These are phyloP conservation scores for Cryptosporidium muris DNA, from an alignment of 169 alveolate species.

Conservation along the genomic window DNA sequence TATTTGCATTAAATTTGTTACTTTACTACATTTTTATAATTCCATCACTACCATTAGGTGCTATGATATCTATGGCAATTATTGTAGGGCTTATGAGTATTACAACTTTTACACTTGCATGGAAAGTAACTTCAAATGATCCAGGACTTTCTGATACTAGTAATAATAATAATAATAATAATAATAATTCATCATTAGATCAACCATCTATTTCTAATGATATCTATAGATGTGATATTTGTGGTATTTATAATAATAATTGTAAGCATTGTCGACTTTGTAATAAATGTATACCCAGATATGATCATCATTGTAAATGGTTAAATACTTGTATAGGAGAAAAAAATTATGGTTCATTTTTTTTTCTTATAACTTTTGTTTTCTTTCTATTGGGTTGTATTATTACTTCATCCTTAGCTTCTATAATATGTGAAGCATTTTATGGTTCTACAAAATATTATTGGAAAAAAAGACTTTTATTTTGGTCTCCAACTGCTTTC, in stretches of 20 bases:
- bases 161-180: background rate
- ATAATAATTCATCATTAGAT: background rate
- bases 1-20: slow-evolving; percentile 42
- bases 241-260: slow-evolving; percentile 30
- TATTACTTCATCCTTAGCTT: slow-evolving; percentile 26
- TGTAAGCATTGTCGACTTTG: slow-evolving; percentile 87
- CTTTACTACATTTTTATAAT: slow-evolving; percentile 24
- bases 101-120: slow-evolving; percentile 21
- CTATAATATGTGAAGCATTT: slow-evolving; percentile 32
- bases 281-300: slow-evolving; percentile 86
- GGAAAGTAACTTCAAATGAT: slow-evolving; percentile 68
- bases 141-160: slow-evolving; percentile 55
- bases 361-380: slow-evolving; percentile 67
- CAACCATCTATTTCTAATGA: too few relatives aligned
- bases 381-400: slow-evolving; percentile 7
- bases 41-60: slow-evolving; percentile 11
- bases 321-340: slow-evolving; percentile 89
- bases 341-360: slow-evolving; percentile 76
- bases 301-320: slow-evolving; percentile 92
- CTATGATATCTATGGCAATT: slow-evolving; percentile 15
- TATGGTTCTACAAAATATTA: slow-evolving; percentile 10
- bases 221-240: slow-evolving; percentile 24
- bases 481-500: slow-evolving; percentile 61
- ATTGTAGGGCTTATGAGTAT: slow-evolving; percentile 8
- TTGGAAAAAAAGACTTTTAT: slow-evolving; percentile 46